Evolutionary conservation across 805 yeast genomes (phyloP), one percentile per base, ranked within the genome.

Genomic region (Brettanomyces anomalus): DNA sequence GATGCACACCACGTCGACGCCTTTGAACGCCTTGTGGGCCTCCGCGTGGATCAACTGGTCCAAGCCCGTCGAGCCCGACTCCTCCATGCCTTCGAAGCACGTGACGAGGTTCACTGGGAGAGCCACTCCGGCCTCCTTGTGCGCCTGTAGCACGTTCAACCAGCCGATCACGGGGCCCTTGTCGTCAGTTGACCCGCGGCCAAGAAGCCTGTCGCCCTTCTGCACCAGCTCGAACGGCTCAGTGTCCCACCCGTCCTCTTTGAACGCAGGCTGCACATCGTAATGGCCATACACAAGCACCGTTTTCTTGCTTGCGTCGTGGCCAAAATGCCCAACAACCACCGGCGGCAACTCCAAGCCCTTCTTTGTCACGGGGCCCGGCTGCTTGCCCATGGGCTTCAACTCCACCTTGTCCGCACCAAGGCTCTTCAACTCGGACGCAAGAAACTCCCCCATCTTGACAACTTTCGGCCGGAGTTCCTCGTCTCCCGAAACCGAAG

Each of bases 71-170:
- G 96, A 87, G 19, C 99, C 99, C 49, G 89, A 80, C 68, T 93
- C 99, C 68, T 93, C 99, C 99, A 93, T 93, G 48, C 98, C 97
- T 68, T 93, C 99, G 57, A 93, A 93, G 65, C 96, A 87, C 61
- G 85, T 82, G 40, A 88, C 76, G 54, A 93, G 66, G 68, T 93
- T 93, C 49, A 93, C 97, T 16, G 99, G 99, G 45, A 93, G 72
- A 49, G 89, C 96, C 57, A 85, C 58, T 17, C 86, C 88, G 44
- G 86, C 74, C 52, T 79, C 84, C 44, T 74, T 79, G 67, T 93
- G 97, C 14, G 98, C 97, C 67, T 89, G 84, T 36, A 93, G 72
- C 34, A 81, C 82, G 61, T 93, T 90, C 61, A 93, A 74, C 99
- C 99, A 93, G 43, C 96, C 97, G 54, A 89, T 71, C 37, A 93